phyloP scores from a whole-genome alignment of 2,329 filamentous ascomycete species.

The Aspergillus luchuensis region DNA sequence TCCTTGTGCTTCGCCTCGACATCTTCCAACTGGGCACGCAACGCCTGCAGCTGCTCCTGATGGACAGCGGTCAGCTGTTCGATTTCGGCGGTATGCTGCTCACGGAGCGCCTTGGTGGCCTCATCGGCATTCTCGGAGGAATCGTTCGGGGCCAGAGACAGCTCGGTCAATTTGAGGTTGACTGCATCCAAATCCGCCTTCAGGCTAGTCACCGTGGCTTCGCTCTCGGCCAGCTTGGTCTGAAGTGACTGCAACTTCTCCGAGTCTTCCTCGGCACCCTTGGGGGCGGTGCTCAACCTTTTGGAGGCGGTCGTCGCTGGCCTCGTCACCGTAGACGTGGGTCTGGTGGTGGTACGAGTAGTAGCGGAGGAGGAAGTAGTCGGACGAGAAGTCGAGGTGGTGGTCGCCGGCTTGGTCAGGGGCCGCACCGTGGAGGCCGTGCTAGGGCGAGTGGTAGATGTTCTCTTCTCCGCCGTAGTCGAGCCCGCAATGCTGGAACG shows the following conservation, averaged over 20 bases:
- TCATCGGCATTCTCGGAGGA: conserved; percentile 24
- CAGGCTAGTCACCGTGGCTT: conserved; percentile 36
- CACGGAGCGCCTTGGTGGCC: conserved; percentile 29
- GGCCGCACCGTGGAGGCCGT: conserved; percentile 30
- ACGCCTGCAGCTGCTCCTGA: conserved; percentile 34
- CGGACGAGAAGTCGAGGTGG: conserved; percentile 27
- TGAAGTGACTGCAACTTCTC: conserved; percentile 40
- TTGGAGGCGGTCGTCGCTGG: conserved; percentile 30
- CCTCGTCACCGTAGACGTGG: conserved; percentile 22
- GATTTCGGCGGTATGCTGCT: conserved; percentile 38
- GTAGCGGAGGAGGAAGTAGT: conserved; percentile 27
- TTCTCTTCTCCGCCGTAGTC: conserved; percentile 35
- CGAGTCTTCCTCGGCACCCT: conserved; percentile 31
- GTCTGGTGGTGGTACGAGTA: conserved; percentile 22
- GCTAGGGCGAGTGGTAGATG: conserved; percentile 22
- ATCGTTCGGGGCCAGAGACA: conserved; percentile 31
- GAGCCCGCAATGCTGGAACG: conserved; percentile 42
- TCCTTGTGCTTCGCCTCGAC: conserved; percentile 40
- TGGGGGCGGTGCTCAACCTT: conserved; percentile 40
- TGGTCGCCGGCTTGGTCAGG: conserved; percentile 29
- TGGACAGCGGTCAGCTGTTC: conserved; percentile 36
- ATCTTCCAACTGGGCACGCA: conserved; percentile 39
- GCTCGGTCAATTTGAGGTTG: conserved; percentile 38
- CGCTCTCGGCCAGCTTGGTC: conserved; percentile 40
- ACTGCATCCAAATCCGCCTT: conserved; percentile 37